phyloP scores from a whole-genome alignment of 495 filamentous ascomycete species.

The Staphylotrichum longicolle region DNA sequence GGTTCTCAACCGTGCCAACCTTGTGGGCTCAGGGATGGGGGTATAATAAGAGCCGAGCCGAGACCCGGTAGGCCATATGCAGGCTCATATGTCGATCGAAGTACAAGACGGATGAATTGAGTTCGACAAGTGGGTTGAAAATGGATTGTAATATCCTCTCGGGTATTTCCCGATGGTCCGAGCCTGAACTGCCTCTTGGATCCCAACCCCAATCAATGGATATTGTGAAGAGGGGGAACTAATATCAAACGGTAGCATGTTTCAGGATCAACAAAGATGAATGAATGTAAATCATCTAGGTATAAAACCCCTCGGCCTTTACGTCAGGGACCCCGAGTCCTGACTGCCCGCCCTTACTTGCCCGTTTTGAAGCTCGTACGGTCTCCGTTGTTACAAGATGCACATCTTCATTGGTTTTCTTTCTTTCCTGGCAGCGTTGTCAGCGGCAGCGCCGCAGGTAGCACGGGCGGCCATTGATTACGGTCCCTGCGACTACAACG shows the following conservation, averaged over 20 bases:
- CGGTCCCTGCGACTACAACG: conserved; percentile 28
- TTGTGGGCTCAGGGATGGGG: no score
- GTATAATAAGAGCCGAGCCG: no score
- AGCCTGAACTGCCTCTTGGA: conserved; percentile 8
- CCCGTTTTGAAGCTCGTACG: no score
- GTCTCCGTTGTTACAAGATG: not conserved
- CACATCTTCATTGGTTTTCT: not conserved
- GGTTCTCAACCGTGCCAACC: no score
- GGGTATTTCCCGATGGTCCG: conserved; percentile 2
- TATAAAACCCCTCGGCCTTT: no score
- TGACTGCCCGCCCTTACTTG: no score
- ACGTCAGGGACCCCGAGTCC: no score
- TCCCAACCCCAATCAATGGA: not conserved
- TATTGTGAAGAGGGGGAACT: conserved; percentile 3
- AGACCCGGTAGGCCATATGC: no score
- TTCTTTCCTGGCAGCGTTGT: not conserved
- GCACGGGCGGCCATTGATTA: conserved; percentile 15
- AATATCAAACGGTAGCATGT: not conserved
- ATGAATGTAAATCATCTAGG: no score
- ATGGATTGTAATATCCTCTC: not conserved
- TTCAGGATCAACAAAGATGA: not conserved
- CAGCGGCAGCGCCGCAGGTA: not conserved
- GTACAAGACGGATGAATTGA: not conserved
- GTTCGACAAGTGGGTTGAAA: not conserved
- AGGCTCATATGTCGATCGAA: not conserved